These are phyloP conservation scores for Sordariomycetes sp. DNA, from an alignment of 2,329 filamentous ascomycete species.

Conservation along the genomic window DNA sequence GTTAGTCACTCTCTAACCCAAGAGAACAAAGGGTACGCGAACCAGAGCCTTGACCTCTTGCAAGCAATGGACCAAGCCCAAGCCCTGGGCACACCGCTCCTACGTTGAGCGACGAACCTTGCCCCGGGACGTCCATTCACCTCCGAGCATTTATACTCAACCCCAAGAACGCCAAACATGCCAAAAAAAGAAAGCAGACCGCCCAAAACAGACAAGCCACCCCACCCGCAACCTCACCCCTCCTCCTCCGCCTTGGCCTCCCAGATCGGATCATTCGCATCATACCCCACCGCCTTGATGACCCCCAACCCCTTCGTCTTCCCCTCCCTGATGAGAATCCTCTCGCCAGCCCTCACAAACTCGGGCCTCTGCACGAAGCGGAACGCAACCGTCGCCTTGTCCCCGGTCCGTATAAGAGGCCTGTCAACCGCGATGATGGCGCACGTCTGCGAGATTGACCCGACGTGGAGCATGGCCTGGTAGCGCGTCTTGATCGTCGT, in stretches of 20 bases:
- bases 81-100: too few relatives aligned
- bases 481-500: slow-evolving; percentile 96
- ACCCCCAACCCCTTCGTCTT: slow-evolving; percentile 92
- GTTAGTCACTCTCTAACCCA: too few relatives aligned
- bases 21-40: too few relatives aligned
- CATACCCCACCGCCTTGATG: slow-evolving; percentile 83
- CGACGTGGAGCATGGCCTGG: slow-evolving; percentile 96
- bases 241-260: not conserved
- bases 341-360: slow-evolving; percentile 77
- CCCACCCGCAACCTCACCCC: too few relatives aligned
- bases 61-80: too few relatives aligned
- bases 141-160: too few relatives aligned
- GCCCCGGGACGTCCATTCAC: too few relatives aligned
- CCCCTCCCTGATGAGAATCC: slow-evolving; percentile 86
- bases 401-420: slow-evolving; percentile 87
- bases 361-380: slow-evolving; percentile 89
- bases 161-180: too few relatives aligned
- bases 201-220: too few relatives aligned
- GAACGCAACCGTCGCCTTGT: slow-evolving; percentile 89
- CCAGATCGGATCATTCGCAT: slow-evolving; percentile 27
- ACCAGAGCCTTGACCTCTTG: too few relatives aligned
- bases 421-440: slow-evolving; percentile 95
- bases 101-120: too few relatives aligned
- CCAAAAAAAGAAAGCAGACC: too few relatives aligned
- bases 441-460: slow-evolving; percentile 88